These are phyloP conservation scores for Chlorella sp. DNA, from an alignment of 139 green algal genomes.

Conservation along the genomic window DNA sequence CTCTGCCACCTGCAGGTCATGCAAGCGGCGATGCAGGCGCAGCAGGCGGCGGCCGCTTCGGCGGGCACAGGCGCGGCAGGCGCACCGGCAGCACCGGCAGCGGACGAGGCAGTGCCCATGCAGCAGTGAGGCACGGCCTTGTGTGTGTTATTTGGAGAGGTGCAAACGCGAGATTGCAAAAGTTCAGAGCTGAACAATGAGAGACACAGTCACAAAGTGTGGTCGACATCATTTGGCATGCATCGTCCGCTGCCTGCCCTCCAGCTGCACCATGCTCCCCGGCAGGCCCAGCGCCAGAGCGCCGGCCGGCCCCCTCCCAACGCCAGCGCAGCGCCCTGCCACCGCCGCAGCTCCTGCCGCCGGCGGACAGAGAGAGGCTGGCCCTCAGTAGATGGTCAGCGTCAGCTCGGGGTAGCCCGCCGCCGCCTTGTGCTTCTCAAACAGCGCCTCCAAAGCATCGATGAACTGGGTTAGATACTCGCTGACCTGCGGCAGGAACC, in stretches of 20 bases:
- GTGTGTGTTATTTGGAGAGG: too few species aligned
- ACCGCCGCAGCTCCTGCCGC: background rate
- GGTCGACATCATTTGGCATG: too few species aligned
- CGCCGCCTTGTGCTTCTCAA: slow-evolving; percentile 3
- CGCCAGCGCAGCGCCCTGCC: too few species aligned
- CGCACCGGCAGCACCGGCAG: background rate
- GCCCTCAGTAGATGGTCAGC: slow-evolving; percentile 18
- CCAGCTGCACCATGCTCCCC: background rate
- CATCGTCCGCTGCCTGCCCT: background rate
- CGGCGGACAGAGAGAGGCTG: background rate
- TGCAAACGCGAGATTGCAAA: too few species aligned
- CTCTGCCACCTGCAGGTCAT: background rate
- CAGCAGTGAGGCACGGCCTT: background rate
- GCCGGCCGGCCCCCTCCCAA: too few species aligned
- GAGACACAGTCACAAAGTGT: too few species aligned
- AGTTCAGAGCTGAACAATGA: too few species aligned
- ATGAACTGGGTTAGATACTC: background rate
- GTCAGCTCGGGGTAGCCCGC: background rate
- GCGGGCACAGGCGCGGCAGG: background rate
- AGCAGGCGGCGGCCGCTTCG: too few species aligned
- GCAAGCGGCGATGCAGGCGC: background rate
- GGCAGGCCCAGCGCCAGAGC: background rate
- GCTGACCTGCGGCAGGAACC: background rate
- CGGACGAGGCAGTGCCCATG: background rate
- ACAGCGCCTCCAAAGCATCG: slow-evolving; percentile 1